Evolutionary conservation across 1,284 basidiomycete genomes (phyloP).

Genomic region (Ganoderma sp.): DNA sequence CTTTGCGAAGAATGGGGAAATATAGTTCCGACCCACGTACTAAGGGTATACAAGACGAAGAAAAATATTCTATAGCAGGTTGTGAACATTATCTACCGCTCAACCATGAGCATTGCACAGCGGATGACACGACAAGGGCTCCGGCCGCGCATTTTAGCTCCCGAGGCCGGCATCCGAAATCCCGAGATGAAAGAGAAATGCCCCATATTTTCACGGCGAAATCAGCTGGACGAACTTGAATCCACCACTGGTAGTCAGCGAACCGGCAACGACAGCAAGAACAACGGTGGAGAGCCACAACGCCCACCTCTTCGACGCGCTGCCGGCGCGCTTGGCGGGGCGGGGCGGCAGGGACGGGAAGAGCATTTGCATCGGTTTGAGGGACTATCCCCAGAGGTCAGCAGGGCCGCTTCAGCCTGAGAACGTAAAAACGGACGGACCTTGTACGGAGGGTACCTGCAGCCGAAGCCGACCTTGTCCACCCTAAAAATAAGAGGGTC

Average conservation of each 20-base stretch:
- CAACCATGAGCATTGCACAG: no score
- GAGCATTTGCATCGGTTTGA: not conserved
- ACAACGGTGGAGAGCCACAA: constrained; percentile 26
- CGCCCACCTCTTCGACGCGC: constrained; percentile 33
- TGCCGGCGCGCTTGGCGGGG: not conserved
- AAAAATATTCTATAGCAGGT: no score
- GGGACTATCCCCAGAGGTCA: not conserved
- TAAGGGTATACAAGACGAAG: no score
- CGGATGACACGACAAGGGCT: no score
- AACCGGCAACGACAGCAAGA: not conserved
- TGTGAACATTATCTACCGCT: no score
- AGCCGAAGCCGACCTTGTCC: constrained; percentile 10
- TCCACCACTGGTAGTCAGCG: not conserved
- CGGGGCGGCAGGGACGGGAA: constrained; percentile 8
- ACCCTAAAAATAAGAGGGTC: not conserved
- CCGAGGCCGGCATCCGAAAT: no score
- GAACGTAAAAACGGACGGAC: constrained; percentile 1
- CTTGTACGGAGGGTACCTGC: constrained; percentile 12
- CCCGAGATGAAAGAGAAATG: no score
- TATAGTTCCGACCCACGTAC: no score
- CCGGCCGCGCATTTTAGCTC: no score
- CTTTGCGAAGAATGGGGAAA: no score
- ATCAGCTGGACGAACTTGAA: not conserved
- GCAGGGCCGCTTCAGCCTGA: no score
- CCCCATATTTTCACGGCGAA: not conserved